phyloP scores from a whole-genome alignment of 1,139 yeast genomes.

The Hansenula lynferdii region DNA sequence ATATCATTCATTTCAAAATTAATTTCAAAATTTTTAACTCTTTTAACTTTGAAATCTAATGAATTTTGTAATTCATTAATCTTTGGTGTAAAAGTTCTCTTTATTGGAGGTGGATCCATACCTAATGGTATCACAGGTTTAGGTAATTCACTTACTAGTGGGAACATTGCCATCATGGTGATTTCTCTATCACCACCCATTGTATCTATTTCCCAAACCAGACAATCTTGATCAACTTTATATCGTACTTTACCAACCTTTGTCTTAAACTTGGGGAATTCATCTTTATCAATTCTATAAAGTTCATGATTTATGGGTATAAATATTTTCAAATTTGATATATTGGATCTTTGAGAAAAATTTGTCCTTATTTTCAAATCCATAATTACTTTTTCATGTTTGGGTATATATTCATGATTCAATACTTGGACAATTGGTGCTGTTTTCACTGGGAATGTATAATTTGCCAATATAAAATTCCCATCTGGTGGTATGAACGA shows the following conservation, averaged over 20 bases:
- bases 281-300: conserved; percentile 40
- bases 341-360: conserved; percentile 59
- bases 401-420: conserved; percentile 28
- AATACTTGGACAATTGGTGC: conserved; percentile 29
- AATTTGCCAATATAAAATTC: conserved; percentile 55
- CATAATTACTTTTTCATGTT: conserved; percentile 37
- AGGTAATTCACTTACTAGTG: conserved; percentile 49
- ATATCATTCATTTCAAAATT: conserved; percentile 65
- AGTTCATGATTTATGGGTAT: conserved; percentile 41
- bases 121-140: conserved; percentile 44
- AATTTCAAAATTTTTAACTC: conserved; percentile 35
- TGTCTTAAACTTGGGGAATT: conserved; percentile 59
- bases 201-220: conserved; percentile 57
- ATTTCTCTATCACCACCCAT: conserved; percentile 50
- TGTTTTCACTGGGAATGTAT: conserved; percentile 24
- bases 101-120: conserved; percentile 41
- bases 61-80: conserved; percentile 29
- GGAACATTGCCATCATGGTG: conserved; percentile 60
- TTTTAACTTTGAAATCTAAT: conserved; percentile 25
- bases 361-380: conserved; percentile 45
- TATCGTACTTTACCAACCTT: conserved; percentile 64
- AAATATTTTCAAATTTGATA: conserved; percentile 51
- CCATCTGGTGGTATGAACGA: conserved; percentile 82
- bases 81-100: conserved; percentile 27
- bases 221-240: conserved; percentile 55